Base-by-base conservation (phyloP, 1,139 yeast genomes). In the Ogataea hybrid region DNA sequence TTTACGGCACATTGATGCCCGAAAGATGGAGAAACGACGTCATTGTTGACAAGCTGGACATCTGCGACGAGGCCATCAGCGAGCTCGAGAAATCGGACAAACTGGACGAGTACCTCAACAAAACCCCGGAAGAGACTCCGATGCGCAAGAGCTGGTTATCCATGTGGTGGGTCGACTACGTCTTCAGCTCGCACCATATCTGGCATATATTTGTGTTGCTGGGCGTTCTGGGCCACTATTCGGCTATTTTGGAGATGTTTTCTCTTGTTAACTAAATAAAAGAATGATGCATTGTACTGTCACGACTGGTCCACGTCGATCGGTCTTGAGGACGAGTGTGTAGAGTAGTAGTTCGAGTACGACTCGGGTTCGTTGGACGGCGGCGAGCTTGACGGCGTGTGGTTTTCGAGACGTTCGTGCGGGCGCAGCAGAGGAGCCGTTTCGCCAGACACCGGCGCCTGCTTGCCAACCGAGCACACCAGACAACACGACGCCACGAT, bases 121-220 rank as follows among this genome's bases (percentile, higher is more conserved):
- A 67, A 32, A 45, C 62, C 12, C 88, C 87, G 3, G 59, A 58
- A 0, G 49, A 54, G 18, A 71, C 81, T 1, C 70, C 71, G 6
- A 67, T 70, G 50, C 62, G 63, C 32, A 59, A 63, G 27, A 79
- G 67, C 51, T 81, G 81, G 63, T 67, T 70, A 55, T 84, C 86
- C 23, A 71, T 81, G 57, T 92, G 84, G 94, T 89, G 96, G 92
- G 83, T 82, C 8, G 94, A 84, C 56, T 84, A 84, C 61, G 63
- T 74, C 22, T 71, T 81, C 47, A 75, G 80, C 28, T 87, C 96
- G 38, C 98, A 92, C 64, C 89, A 88, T 57, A 68, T 92, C 27
- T 92, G 98, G 98, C 98, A 92, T 64, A 63, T 88, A 14, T 87
- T 86, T 59, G 98, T 92, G 32, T 77, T 92, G 28, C 73, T 85